A percentile compares a stretch with the other conserved stretches of the same genome.
Conservation (phyloP, 2,329 filamentous ascomycete species). For the Juglanconis juglandina region DNA sequence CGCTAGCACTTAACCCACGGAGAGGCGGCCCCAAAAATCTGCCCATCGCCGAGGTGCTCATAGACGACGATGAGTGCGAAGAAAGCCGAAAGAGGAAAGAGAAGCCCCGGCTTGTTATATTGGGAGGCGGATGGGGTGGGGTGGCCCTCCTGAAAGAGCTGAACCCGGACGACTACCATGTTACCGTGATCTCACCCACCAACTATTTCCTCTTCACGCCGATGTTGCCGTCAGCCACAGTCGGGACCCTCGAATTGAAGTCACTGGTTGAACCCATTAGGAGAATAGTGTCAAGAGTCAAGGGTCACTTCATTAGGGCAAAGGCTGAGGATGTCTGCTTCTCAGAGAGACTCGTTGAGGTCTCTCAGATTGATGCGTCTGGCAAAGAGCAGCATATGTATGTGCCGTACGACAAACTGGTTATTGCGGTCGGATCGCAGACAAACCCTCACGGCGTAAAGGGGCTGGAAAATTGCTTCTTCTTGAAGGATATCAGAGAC, state of each 20-base stretch:
- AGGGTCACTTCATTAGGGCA: conserved; percentile 87
- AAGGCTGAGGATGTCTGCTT: conserved; percentile 88
- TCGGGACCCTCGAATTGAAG: conserved; percentile 86
- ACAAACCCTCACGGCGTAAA: conserved; percentile 96
- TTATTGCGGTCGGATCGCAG: conserved; percentile 85
- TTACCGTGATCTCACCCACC: conserved; percentile 88
- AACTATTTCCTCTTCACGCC: conserved; percentile 99
- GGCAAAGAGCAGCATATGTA: conserved; percentile 84
- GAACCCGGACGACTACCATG: conserved; percentile 87
- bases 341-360: conserved; percentile 83
- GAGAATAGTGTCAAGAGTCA: conserved; percentile 71
- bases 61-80: conserved; percentile 82
- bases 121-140: conserved; percentile 93
- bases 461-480: conserved; percentile 88
- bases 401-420: conserved; percentile 93
- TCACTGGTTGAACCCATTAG: conserved; percentile 92
- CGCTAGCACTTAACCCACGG: conserved; percentile 75
- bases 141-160: conserved; percentile 88
- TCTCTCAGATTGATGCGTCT: conserved; percentile 66
- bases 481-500: conserved; percentile 92
- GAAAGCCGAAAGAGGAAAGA: conserved; percentile 69
- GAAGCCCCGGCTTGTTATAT: conserved; percentile 87
- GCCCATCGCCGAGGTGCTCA: conserved; percentile 80
- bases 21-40: conserved; percentile 91
- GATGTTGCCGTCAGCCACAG: conserved; percentile 94